Evolutionary conservation across 2,329 filamentous ascomycete species (phyloP), one percentile per base, ranked within the genome.

Genomic region (Monosporascus cannonballus): DNA sequence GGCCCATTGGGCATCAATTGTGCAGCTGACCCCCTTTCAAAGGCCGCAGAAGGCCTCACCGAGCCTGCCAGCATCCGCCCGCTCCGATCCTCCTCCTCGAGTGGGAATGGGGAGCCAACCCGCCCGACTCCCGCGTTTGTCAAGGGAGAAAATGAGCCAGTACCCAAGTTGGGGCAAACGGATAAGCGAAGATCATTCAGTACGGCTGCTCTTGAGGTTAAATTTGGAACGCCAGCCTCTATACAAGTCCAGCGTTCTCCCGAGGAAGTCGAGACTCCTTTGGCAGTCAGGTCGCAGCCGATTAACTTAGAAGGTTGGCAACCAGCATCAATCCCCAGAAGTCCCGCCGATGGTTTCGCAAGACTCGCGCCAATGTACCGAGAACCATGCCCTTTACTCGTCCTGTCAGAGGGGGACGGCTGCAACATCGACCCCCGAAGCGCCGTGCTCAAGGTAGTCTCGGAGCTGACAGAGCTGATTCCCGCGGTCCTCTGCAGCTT

Each of bases 401-500:
- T 46, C 5, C 42, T 30, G 24, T 46, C 42, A 46, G 42, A 30
- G 50, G 44, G 27, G 38, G 34, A 51, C 30, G 48, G 24, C 6
- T 24, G 48, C 48, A 45, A 48, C 56, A 41, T 9, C 50, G 14
- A 42, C 46, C 30, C 18, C 41, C 27, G 49, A 24, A 48, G 50
- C 47, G 45, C 36, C 46, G 6, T 41, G 36, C 11, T 51, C 18
- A 50, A 50, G 46, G 44, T 50, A 51, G 30, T 51, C 47, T 55
- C 49, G 25, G 58, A 57, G 52, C 41, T 63, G n/a, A 52, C 49
- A 39, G 62, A 64, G 53, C 50, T 64, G 30, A 42, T 59, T 46
- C 60, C 59, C 17, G 56, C 60, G 15, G 27, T 58, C 44, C 51
- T 51, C 24, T 62, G 62, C 50, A 60, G 57, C 53, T 55, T 61